These are phyloP conservation scores for Oxyria digyna DNA, from an alignment of 148 eudicot species.

Conservation along the genomic window DNA sequence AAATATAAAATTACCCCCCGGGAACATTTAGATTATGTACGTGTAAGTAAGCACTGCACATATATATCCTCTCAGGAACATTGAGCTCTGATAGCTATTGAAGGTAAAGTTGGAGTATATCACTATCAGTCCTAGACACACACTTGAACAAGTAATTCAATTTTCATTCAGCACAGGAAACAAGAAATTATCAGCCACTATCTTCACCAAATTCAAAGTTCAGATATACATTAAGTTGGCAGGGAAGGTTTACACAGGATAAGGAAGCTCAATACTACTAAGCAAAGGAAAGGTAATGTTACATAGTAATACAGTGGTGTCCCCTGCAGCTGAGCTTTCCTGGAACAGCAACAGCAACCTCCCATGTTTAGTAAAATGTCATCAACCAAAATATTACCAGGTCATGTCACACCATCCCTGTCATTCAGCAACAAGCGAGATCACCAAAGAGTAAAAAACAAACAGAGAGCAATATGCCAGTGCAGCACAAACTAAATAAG, in stretches of 20 bases:
- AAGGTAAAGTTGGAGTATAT: neutral
- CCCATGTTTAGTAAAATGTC: constrained; percentile 22
- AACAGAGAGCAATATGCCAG: neutral
- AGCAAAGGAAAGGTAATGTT: constrained; percentile 14
- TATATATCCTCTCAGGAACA: neutral
- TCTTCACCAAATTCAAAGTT: neutral
- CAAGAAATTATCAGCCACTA: neutral
- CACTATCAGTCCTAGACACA: neutral
- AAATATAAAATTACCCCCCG: neutral
- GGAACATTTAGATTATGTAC: neutral
- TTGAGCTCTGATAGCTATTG: neutral
- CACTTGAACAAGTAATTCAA: neutral
- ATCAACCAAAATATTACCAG: constrained; percentile 6
- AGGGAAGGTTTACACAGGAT: neutral
- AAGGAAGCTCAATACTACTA: neutral
- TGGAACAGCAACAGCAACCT: constrained; percentile 56
- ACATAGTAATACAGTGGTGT: constrained; percentile 55
- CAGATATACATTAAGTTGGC: neutral
- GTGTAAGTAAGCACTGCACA: neutral
- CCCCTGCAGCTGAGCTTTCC: constrained; percentile 38
- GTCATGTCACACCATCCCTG: constrained; percentile 2
- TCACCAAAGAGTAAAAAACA: neutral
- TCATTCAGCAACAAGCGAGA: neutral
- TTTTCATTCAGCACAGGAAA: neutral
- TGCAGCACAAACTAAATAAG: neutral